These are phyloP conservation scores for Marasmius oreades DNA, from an alignment of 1,284 basidiomycete genomes.

Conservation along the genomic window DNA sequence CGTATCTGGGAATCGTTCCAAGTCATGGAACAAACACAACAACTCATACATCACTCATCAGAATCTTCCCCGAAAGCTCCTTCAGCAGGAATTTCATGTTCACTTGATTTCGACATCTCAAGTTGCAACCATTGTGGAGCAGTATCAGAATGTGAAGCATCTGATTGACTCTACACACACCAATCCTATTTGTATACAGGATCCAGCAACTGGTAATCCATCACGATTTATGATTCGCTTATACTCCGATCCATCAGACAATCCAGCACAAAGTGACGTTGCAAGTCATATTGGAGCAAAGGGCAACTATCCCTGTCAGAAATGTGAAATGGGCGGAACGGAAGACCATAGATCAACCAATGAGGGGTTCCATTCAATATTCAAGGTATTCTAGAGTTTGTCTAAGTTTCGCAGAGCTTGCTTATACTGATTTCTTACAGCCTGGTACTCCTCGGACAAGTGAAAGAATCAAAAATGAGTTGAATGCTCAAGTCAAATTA, in stretches of 20 bases:
- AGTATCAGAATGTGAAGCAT: slow-evolving; percentile 27
- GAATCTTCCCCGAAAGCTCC: slow-evolving; percentile 26
- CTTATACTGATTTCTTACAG: neutral
- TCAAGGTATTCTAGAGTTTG: neutral
- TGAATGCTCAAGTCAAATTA: neutral
- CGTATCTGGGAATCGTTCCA: slow-evolving; percentile 16
- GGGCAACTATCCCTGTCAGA: neutral
- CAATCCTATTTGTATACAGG: slow-evolving; percentile 22
- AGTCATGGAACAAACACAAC: slow-evolving; percentile 20
- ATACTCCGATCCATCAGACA: neutral
- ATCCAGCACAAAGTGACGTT: neutral
- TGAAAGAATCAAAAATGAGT: neutral
- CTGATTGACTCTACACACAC: slow-evolving; percentile 26
- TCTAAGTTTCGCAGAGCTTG: neutral
- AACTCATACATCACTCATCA: slow-evolving; percentile 24
- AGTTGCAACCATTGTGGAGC: slow-evolving; percentile 28
- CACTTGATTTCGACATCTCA: slow-evolving; percentile 34
- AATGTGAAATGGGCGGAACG: neutral
- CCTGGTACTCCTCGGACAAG: neutral
- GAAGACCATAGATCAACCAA: neutral
- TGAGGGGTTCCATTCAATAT: neutral
- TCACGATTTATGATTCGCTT: neutral
- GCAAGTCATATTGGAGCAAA: neutral
- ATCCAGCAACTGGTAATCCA: slow-evolving; percentile 11
- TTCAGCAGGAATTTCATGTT: slow-evolving; percentile 30